Evolutionary conservation across 2,329 filamentous ascomycete species (phyloP), one percentile per base, ranked within the genome.

Genomic region (Dothistroma septosporum): DNA sequence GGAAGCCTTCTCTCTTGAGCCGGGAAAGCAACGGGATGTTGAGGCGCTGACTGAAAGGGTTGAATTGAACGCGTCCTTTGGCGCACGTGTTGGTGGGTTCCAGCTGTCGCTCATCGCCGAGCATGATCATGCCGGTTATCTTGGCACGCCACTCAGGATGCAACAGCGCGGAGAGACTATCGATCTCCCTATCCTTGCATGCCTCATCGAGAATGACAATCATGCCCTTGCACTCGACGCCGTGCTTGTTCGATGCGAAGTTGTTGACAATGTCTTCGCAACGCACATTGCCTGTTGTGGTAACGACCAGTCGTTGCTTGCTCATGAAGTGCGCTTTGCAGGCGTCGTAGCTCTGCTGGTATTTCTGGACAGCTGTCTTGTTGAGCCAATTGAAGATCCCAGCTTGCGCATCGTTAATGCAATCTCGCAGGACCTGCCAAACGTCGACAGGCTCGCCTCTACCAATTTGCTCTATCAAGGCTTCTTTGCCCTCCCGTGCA

Each of bases 101-200:
- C 2, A 68, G 54, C 48, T 66, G 65, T 37, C 54, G 48, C 24
- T 65, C 60, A 49, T 66, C 61, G 24, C 63, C 63, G 11, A 65
- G 57, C 63, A 65, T 64, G 12, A 67, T 55, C 55, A 64, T 56
- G 54, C 65, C 65, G n/a, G 44, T 61, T 24, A 67, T 60, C 35
- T 63, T 64, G 24, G 58, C 7, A 8, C 63, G 55, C 32, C 55
- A 67, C 7, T 57, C 58, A 8, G 60, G 58, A 5, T 53, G 50
- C 37, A 66, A 47, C 11, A 66, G 54, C 2, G 61, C 58, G 2
- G 58, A 61, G 2, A 64, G 52, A 5, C 54, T 62, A 53, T 67
- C 64, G 28, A 67, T 64, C 53, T 67, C 65, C 21, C 59, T 54
- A 49, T 65, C 65, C 35, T 67, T 67, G 50, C 65, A 64, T 6